These are phyloP conservation scores for Neocucurbitaria cava DNA, from an alignment of 2,329 filamentous ascomycete species.

Conservation along the genomic window DNA sequence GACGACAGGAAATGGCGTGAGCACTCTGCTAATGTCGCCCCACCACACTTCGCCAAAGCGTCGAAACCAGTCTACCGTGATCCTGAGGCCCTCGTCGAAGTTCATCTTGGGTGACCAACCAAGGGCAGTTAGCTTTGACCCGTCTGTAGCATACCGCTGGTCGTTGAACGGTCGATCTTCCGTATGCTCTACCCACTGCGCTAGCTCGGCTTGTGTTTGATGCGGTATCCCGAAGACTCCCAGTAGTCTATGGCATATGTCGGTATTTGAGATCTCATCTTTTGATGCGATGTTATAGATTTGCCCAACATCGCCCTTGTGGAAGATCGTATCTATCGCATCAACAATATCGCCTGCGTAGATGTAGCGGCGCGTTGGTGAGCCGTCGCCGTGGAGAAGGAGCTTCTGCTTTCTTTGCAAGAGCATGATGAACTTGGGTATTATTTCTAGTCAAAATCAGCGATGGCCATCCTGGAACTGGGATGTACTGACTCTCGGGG, in stretches of 20 bases:
- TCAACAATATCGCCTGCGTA: slow-evolving; percentile 82
- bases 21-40: slow-evolving; percentile 49
- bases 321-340: slow-evolving; percentile 83
- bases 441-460: slow-evolving; percentile 69
- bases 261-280: slow-evolving; percentile 78
- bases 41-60: slow-evolving; percentile 51
- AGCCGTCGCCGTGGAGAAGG: slow-evolving; percentile 78
- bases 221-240: slow-evolving; percentile 63
- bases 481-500: slow-evolving; percentile 71
- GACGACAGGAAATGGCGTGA: slow-evolving; percentile 49
- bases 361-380: slow-evolving; percentile 76
- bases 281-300: slow-evolving; percentile 83
- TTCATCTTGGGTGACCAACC: slow-evolving; percentile 47
- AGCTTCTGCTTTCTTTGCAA: slow-evolving; percentile 71
- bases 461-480: no score
- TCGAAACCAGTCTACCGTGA: slow-evolving; percentile 50
- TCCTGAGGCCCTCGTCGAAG: slow-evolving; percentile 46
- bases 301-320: slow-evolving; percentile 75
- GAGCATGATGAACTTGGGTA: slow-evolving; percentile 80
- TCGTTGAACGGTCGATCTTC: slow-evolving; percentile 72
- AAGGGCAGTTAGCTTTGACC: slow-evolving; percentile 45
- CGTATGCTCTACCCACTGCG: slow-evolving; percentile 75
- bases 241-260: slow-evolving; percentile 71
- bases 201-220: slow-evolving; percentile 55
- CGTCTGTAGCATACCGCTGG: slow-evolving; percentile 49